phyloP scores from a whole-genome alignment of 768 basidiomycete species.

The Russula vinacea region DNA sequence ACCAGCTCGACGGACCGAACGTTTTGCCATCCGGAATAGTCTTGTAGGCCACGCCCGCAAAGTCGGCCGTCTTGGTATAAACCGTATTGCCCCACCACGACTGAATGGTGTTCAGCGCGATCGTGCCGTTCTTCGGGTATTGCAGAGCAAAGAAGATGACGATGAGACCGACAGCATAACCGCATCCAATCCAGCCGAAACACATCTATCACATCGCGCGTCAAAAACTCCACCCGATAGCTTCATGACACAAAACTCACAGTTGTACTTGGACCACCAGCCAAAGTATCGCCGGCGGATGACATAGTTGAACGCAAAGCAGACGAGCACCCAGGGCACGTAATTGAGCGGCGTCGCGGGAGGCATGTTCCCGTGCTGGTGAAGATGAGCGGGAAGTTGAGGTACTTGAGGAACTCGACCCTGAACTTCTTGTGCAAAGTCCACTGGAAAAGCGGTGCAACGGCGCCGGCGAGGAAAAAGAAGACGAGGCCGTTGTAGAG shows the following conservation, averaged over 20 bases:
- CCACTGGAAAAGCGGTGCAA: constrained; percentile 57
- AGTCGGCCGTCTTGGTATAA: constrained; percentile 37
- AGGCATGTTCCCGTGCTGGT: constrained; percentile 42
- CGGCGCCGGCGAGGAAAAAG: constrained; percentile 76
- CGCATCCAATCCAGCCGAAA: constrained; percentile 69
- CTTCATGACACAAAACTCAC: constrained; percentile 20
- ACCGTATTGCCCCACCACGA: constrained; percentile 71
- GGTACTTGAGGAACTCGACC: constrained; percentile 47
- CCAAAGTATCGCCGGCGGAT: constrained; percentile 40
- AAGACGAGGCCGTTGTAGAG: constrained; percentile 44
- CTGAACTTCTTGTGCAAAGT: constrained; percentile 37
- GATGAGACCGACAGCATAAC: constrained; percentile 56
- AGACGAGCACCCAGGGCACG: constrained; percentile 40
- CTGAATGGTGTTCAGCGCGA: constrained; percentile 52
- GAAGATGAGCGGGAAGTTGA: constrained; percentile 52
- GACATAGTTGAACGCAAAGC: constrained; percentile 40
- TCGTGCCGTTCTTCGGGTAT: constrained; percentile 58
- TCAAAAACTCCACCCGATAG: constrained; percentile 33
- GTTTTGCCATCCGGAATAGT: constrained; percentile 4
- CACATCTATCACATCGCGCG: constrained; percentile 42
- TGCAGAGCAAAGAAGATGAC: constrained; percentile 62
- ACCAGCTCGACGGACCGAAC: constrained; percentile 30
- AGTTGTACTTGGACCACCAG: constrained; percentile 45
- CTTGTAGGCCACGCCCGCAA: constrained; percentile 24
- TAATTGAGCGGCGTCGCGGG: constrained; percentile 45